Evolutionary conservation across 2,329 filamentous ascomycete genomes (phyloP).

Genomic region (Beauveria asiatica): DNA sequence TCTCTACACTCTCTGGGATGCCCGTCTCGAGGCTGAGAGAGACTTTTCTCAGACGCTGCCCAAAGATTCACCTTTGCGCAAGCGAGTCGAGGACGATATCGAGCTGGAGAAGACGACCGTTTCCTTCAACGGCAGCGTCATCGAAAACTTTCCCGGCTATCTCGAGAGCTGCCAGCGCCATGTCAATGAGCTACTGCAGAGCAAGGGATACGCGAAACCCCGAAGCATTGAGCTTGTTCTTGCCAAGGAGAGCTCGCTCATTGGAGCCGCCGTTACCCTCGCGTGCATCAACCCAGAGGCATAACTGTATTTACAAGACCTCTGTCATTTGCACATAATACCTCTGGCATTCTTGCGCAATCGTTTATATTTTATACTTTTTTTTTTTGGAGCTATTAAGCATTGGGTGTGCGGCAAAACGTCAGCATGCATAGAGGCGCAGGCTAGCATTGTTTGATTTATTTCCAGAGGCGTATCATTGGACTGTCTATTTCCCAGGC

Average conservation of each 20-base stretch:
- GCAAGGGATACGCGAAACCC: conserved; percentile 26
- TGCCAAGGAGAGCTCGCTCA: conserved; percentile 65
- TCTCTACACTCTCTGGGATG: conserved; percentile 50
- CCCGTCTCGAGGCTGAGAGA: conserved; percentile 40
- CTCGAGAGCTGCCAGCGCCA: conserved; percentile 51
- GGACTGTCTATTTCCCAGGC: conserved; percentile 9
- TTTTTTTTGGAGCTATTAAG: background rate
- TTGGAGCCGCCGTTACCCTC: conserved; percentile 66
- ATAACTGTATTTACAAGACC: conserved; percentile 8
- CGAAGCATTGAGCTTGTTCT: conserved; percentile 53
- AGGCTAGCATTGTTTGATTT: conserved; percentile 14
- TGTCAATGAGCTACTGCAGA: conserved; percentile 48
- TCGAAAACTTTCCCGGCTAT: conserved; percentile 70
- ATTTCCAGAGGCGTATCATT: conserved; percentile 8
- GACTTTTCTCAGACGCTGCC: conserved; percentile 25
- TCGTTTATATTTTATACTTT: conserved; percentile 6
- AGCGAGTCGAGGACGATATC: conserved; percentile 43
- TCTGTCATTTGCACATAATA: conserved; percentile 7
- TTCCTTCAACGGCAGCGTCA: conserved; percentile 73
- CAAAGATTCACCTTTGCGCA: conserved; percentile 25
- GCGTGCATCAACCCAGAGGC: conserved; percentile 30
- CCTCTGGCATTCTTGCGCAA: background rate
- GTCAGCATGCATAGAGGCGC: conserved; percentile 15
- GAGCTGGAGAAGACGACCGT: conserved; percentile 46
- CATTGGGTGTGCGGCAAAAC: conserved; percentile 11